phyloP scores from a whole-genome alignment of 1,284 basidiomycete genomes.

The Ustilago bromivora region DNA sequence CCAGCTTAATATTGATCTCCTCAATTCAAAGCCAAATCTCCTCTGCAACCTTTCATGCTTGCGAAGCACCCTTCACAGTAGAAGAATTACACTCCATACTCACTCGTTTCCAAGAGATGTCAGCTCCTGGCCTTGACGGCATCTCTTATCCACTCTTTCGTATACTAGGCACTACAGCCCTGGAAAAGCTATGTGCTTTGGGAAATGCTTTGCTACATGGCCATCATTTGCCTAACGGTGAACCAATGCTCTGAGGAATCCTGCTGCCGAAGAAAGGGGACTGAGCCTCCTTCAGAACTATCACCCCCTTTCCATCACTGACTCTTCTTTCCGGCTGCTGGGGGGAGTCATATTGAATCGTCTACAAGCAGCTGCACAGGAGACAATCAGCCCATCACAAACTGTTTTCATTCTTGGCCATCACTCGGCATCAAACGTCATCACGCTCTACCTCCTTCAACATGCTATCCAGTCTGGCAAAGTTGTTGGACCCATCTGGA shows the following conservation, averaged over 20 bases:
- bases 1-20: too few relatives aligned
- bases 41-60: too few relatives aligned
- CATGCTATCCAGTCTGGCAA: not conserved
- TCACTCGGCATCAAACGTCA: not conserved
- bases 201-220: not conserved
- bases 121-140: too few relatives aligned
- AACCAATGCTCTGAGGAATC: not conserved
- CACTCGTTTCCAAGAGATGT: too few relatives aligned
- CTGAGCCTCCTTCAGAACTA: not conserved
- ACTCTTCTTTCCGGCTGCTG: not conserved
- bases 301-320: not conserved
- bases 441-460: not conserved
- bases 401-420: not conserved
- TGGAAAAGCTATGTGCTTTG: not conserved
- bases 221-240: not conserved
- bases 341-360: not conserved
- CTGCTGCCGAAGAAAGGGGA: conserved; percentile 2
- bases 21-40: too few relatives aligned
- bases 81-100: too few relatives aligned
- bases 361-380: not conserved
- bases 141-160: too few relatives aligned
- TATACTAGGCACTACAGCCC: too few relatives aligned
- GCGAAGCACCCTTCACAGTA: too few relatives aligned
- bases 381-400: not conserved
- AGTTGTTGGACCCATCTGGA: not conserved